Base-by-base conservation (phyloP, 78 protist species). In the Diacronema lutheri region DNA sequence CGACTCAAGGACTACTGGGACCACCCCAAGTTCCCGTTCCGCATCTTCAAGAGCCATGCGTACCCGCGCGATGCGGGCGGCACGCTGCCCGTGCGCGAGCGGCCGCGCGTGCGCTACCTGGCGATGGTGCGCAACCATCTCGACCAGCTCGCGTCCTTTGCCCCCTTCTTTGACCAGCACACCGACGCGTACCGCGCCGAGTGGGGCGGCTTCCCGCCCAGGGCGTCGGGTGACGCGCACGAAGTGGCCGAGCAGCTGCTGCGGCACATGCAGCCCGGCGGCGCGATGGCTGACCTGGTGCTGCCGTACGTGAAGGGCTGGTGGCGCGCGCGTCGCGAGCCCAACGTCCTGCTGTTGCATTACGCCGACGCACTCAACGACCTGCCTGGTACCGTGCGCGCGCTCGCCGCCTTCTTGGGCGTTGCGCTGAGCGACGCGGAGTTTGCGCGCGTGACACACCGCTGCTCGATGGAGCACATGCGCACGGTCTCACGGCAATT, bases 291-390 rank as follows among this genome's bases (percentile, higher is more conserved):
- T 31, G 29, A 41, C 46, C 29, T 13, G n/a, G 38, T 20, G 31
- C 14, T 71, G 5, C 38, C 38, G 33, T 71, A 71, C 78, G 78
- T 41, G 38, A 4, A 19, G 57, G 46, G 31, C n/a, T 71, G 78
- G 78, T 71, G 78, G 78, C n/a, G 33, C 38, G 12, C 11, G 19
- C 78, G 78, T 26, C 31, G 41, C 78, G 60, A 21, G 46, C 57
- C 78, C 78, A 71, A 71, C 78, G 78, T 71, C 38, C 78, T 71
- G 60, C 78, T 71, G 57, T 57, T 71, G 56, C 78, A 71, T 25
- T 71, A 71, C 40, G 29, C 78, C 37, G 78, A 71, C 56, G 56
- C 56, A 31, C 6, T 12, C 38, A 41, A 38, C n/a, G 78, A 71
- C 56, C 56, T 41, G 25, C 16, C 11, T 0, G 78, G 57, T 11